A percentile compares a stretch with the other conserved stretches of the same genome.
These are phyloP conservation scores for Populus ilicifolia DNA, from an alignment of 345 rosid genomes.

Conservation along the genomic window DNA sequence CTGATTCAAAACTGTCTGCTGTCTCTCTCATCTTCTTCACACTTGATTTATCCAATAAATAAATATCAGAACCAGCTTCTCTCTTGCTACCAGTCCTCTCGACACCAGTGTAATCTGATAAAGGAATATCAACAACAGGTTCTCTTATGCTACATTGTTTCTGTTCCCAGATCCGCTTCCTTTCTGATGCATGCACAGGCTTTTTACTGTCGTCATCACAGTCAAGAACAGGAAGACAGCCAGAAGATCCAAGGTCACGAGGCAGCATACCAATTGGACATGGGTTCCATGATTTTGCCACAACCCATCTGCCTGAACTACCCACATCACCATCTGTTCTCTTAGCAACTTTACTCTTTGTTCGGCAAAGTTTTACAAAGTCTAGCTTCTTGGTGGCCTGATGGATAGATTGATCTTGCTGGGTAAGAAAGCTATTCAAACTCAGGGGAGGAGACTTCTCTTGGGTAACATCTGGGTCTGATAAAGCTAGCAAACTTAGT, in stretches of 20 bases:
- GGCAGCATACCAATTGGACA: constrained; percentile 90
- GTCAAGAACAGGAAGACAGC: constrained; percentile 61
- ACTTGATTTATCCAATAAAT: constrained; percentile 12
- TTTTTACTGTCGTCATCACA: constrained; percentile 2
- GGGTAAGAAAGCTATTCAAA: constrained; percentile 20
- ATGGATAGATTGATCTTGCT: constrained; percentile 45
- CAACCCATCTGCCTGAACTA: constrained; percentile 45
- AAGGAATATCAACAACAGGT: constrained; percentile 17
- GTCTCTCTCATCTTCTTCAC: constrained; percentile 23
- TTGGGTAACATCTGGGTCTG: constrained; percentile 26
- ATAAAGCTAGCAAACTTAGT: constrained; percentile 23
- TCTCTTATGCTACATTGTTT: constrained; percentile 30
- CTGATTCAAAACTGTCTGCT: constrained; percentile 16
- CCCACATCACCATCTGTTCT: constrained; percentile 22
- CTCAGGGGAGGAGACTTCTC: constrained; percentile 27
- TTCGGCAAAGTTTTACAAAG: constrained; percentile 30
- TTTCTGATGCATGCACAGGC: constrained; percentile 19
- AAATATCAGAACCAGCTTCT: constrained; percentile 22
- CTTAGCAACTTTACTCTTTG: constrained; percentile 27
- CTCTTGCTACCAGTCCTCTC: constrained; percentile 7
- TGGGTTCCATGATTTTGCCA: constrained; percentile 67
- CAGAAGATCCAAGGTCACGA: constrained; percentile 51
- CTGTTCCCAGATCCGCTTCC: constrained; percentile 20
- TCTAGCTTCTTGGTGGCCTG: constrained; percentile 63
- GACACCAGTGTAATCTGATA: not conserved